These are phyloP conservation scores for Marsdenia floribunda DNA, from an alignment of 257 asterid genomes.

Conservation along the genomic window DNA sequence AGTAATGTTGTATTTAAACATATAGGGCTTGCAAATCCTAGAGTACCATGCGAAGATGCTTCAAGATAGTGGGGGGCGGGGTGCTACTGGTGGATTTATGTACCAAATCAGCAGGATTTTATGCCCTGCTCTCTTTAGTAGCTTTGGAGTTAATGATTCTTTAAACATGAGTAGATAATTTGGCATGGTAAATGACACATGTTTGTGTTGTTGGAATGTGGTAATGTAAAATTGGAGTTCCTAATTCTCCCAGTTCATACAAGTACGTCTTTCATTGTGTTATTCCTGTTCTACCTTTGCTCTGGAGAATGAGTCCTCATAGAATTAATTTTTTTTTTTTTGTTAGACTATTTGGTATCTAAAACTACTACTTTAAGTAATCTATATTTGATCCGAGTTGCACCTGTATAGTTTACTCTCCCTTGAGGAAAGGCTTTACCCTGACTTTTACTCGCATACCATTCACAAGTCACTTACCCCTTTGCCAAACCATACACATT, in stretches of 20 bases:
- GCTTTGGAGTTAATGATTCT: too few relatives aligned
- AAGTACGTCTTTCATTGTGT: not conserved
- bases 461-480: too few relatives aligned
- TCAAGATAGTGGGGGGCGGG: conserved; percentile 74
- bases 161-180: not conserved
- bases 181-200: not conserved
- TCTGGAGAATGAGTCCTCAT: too few relatives aligned
- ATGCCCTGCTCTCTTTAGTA: not conserved
- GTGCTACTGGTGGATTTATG: conserved; percentile 84
- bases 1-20: not conserved
- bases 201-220: not conserved
- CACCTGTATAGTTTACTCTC: too few relatives aligned
- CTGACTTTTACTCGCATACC: too few relatives aligned
- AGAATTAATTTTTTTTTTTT: too few relatives aligned
- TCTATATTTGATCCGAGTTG: too few relatives aligned
- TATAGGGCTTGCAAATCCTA: conserved; percentile 45
- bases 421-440: too few relatives aligned
- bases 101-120: conserved; percentile 16
- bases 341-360: too few relatives aligned
- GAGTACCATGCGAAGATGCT: conserved; percentile 98
- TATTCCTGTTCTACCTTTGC: too few relatives aligned
- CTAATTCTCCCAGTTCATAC: not conserved
- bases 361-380: too few relatives aligned
- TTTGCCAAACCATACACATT: too few relatives aligned
- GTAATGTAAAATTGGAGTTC: not conserved